These are phyloP conservation scores for Colletotrichum eleusines DNA, from an alignment of 2,329 filamentous ascomycete species.

Conservation along the genomic window DNA sequence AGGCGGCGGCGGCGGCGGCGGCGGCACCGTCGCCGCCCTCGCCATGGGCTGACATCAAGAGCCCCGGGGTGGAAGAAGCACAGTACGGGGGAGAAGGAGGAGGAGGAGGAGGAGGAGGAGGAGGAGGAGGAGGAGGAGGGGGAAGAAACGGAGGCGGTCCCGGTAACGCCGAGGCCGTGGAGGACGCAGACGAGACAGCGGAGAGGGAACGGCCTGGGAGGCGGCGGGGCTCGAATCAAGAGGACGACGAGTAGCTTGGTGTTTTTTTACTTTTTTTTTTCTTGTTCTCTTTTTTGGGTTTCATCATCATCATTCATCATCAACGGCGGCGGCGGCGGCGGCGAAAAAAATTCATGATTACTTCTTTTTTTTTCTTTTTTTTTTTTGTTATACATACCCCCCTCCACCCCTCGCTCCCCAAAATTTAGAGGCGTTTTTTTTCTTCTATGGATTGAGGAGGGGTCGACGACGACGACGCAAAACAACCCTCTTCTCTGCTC, in stretches of 20 bases:
- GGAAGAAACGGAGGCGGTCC: background rate
- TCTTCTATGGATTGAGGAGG: too few relatives aligned
- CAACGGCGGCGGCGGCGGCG: background rate
- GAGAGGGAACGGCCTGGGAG: constrained; percentile 25
- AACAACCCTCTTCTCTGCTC: background rate
- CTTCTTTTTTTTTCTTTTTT: too few relatives aligned
- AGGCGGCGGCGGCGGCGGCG: too few relatives aligned
- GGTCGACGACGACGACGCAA: background rate
- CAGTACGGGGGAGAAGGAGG: background rate
- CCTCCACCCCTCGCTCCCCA: too few relatives aligned
- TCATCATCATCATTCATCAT: too few relatives aligned
- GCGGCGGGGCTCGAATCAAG: constrained; percentile 32
- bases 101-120: background rate
- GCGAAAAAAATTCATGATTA: constrained; percentile 30
- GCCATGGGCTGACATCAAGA: background rate
- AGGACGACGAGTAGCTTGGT: constrained; percentile 9
- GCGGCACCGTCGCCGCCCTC: too few relatives aligned
- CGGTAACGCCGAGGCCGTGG: background rate
- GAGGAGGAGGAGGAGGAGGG: background rate
- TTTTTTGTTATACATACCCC: constrained; percentile 37
- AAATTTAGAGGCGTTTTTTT: constrained; percentile 35
- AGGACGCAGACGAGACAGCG: background rate
- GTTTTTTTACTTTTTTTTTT: too few relatives aligned
- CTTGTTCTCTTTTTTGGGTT: background rate
- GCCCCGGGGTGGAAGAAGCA: background rate